Percentiles rank a stretch among this genome's conserved stretches.
Conservation (phyloP, 2,329 filamentous ascomycete genomes). For the Aspergillus phoenicis region DNA sequence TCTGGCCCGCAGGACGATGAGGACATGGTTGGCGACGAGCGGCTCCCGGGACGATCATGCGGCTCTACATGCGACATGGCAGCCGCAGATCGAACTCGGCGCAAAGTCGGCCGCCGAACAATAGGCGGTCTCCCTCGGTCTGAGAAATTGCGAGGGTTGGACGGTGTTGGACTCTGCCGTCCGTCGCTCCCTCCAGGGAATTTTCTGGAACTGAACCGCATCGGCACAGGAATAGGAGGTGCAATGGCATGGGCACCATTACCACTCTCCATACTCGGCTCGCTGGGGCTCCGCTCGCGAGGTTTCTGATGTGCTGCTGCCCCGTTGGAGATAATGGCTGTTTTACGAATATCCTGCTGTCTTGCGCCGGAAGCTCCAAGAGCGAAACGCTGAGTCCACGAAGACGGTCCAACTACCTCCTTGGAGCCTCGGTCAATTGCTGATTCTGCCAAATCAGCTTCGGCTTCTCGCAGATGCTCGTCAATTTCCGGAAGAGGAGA, state of each 20-base stretch:
- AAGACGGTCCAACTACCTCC: slow-evolving; percentile 18
- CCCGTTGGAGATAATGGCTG: slow-evolving; percentile 78
- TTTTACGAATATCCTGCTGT: slow-evolving; percentile 70
- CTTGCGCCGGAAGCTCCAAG: slow-evolving; percentile 41
- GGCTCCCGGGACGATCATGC: slow-evolving; percentile 48
- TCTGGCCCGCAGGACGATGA: slow-evolving; percentile 68
- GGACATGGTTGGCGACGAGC: slow-evolving; percentile 60
- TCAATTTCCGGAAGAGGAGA: slow-evolving; percentile 40
- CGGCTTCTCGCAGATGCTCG: slow-evolving; percentile 37
- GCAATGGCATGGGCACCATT: slow-evolving; percentile 39
- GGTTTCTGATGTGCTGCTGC: slow-evolving; percentile 69
- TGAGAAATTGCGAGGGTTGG: slow-evolving; percentile 56
- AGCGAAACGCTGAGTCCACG: slow-evolving; percentile 38
- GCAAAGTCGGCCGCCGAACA: slow-evolving; percentile 63
- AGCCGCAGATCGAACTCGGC: slow-evolving; percentile 83
- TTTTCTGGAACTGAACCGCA: slow-evolving; percentile 81
- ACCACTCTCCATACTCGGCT: slow-evolving; percentile 46
- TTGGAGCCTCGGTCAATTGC: slow-evolving; percentile 4
- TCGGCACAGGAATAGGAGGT: slow-evolving; percentile 91
- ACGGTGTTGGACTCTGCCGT: slow-evolving; percentile 72
- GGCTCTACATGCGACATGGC: slow-evolving; percentile 63
- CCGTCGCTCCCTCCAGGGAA: slow-evolving; percentile 72
- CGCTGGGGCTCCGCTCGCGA: slow-evolving; percentile 56
- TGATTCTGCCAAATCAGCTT: slow-evolving; percentile 30
- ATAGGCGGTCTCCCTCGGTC: slow-evolving; percentile 59